Percentiles rank a stretch among this genome's conserved stretches.
These are phyloP conservation scores for Paraphaeosphaeria minitans DNA, from an alignment of 2,329 filamentous ascomycete genomes.

Conservation along the genomic window DNA sequence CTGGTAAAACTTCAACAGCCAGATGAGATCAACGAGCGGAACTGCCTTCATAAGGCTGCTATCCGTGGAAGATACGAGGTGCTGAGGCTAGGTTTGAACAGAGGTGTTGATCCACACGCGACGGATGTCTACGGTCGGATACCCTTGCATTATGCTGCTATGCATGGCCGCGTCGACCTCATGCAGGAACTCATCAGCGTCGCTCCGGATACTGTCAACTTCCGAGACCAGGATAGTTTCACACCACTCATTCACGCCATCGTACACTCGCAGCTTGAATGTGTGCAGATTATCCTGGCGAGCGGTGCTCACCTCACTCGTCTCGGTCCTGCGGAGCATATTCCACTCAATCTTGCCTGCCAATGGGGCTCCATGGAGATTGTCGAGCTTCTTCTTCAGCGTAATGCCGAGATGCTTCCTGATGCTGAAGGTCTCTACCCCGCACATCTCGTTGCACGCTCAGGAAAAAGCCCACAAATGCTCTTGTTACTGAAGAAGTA, in stretches of 20 bases:
- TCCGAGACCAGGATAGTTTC: slow-evolving; percentile 96
- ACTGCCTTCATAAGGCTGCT: slow-evolving; percentile 94
- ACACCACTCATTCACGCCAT: slow-evolving; percentile 95
- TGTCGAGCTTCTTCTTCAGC: slow-evolving; percentile 80
- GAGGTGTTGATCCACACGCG: slow-evolving; percentile 75
- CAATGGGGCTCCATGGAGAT: slow-evolving; percentile 88
- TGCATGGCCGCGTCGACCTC: slow-evolving; percentile 89
- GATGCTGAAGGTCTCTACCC: slow-evolving; percentile 96
- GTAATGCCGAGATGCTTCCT: slow-evolving; percentile 80
- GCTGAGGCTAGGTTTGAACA: slow-evolving; percentile 74
- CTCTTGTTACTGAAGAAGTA: slow-evolving; percentile 81
- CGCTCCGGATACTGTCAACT: slow-evolving; percentile 76
- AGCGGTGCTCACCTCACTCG: slow-evolving; percentile 86
- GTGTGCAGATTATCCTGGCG: slow-evolving; percentile 77
- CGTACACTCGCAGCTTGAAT: slow-evolving; percentile 81
- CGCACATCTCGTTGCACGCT: slow-evolving; percentile 93
- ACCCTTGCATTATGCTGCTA: slow-evolving; percentile 92
- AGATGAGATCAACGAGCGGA: slow-evolving; percentile 97
- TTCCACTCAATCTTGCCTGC: slow-evolving; percentile 92
- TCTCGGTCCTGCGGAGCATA: slow-evolving; percentile 84
- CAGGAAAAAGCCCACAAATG: slow-evolving; percentile 79
- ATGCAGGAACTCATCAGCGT: slow-evolving; percentile 73
- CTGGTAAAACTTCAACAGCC: slow-evolving; percentile 90
- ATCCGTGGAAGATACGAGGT: slow-evolving; percentile 88
- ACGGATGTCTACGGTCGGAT: slow-evolving; percentile 94